Evolutionary conservation across 2,329 filamentous ascomycete species (phyloP), one percentile per base, ranked within the genome.

Genomic region (Monosporascus sp.): DNA sequence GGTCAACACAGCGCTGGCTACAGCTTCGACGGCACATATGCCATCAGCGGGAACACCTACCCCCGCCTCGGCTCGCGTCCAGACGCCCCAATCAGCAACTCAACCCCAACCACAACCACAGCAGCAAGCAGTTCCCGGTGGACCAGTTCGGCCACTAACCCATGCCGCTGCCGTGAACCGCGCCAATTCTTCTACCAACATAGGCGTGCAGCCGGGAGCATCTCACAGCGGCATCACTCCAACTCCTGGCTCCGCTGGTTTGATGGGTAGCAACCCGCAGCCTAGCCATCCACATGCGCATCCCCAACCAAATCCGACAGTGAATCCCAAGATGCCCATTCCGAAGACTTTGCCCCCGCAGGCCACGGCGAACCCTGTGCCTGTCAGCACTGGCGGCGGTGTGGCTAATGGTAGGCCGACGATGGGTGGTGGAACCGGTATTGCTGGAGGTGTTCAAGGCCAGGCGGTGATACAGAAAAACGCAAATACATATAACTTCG

Each of bases 391-490:
- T 35, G 77, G 75, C 19, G 80, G 79, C n/a, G 85, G 80, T 40
- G 75, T 80, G 20, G 74, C 83, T 72, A 59, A 82, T 74, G 67
- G 82, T 73, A 86, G 94, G 7, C 94, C 94, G n/a, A 96, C 93
- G 0, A 81, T 94, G 65, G 86, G 85, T 19, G 88, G 88, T 49
- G 91, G 91, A 22, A 86, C 84, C 50, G 89, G 88, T 58, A 85
- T 85, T 7, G 81, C 88, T 1, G 88, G 88, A 51, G 91, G 91
- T 51, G 86, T 94, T 49, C 89, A 97, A 80, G 86, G 87, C 50
- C 91, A 96, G 65, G 92, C 94, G 0, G 89, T 90, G 2, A 81
- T 97, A 56, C 77, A 86, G 52, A 92, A 91, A 66, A 84, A 90
- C 45, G 90, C 91, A 0, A 84, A 86, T 0, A 96, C 90, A 70